A percentile compares a stretch with the other conserved stretches of the same genome.
These are phyloP conservation scores for Pseudopyrenochaeta lycopersici DNA, from an alignment of 2,329 filamentous ascomycete species.

Conservation along the genomic window DNA sequence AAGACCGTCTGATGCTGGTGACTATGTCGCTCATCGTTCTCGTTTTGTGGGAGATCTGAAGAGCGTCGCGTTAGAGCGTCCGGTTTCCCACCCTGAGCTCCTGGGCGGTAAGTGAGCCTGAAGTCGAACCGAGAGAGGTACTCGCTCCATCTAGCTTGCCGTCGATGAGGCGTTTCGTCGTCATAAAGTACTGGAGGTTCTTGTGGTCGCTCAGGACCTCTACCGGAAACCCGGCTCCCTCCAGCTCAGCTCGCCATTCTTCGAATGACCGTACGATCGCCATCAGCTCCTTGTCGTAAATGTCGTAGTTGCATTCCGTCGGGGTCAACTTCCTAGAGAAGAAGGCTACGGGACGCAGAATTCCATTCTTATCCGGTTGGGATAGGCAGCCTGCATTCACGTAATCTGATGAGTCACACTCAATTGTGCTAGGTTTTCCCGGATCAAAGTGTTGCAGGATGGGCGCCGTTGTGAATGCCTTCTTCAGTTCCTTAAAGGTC, in stretches of 20 bases:
- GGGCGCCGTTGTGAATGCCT: slow-evolving; percentile 19
- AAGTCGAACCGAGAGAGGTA: slow-evolving; percentile 3
- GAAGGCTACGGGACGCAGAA: slow-evolving; percentile 24
- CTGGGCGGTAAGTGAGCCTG: slow-evolving; percentile 1
- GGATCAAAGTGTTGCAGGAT: slow-evolving; percentile 28
- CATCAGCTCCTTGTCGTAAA: slow-evolving; percentile 49
- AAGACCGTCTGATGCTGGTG: not conserved
- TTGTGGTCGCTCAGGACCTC: slow-evolving; percentile 40
- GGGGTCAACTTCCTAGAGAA: slow-evolving; percentile 30
- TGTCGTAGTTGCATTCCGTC: slow-evolving; percentile 44
- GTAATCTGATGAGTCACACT: slow-evolving; percentile 31
- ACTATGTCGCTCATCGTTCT: slow-evolving; percentile 3
- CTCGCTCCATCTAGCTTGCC: slow-evolving; percentile 31
- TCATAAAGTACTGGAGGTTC: no score
- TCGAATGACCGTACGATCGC: slow-evolving; percentile 41
- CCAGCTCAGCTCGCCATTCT: slow-evolving; percentile 20
- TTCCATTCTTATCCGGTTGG: slow-evolving; percentile 11
- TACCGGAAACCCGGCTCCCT: slow-evolving; percentile 19
- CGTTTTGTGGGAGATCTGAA: slow-evolving; percentile 2
- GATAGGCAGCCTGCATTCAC: slow-evolving; percentile 10
- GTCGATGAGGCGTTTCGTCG: no score
- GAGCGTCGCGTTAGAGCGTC: slow-evolving; percentile 7
- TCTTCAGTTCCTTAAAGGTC: slow-evolving; percentile 20
- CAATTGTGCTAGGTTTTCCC: slow-evolving; percentile 16
- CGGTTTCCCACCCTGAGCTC: not conserved